These are phyloP conservation scores for Hypoxylon sp. DNA, from an alignment of 2,329 filamentous ascomycete species.

Conservation along the genomic window DNA sequence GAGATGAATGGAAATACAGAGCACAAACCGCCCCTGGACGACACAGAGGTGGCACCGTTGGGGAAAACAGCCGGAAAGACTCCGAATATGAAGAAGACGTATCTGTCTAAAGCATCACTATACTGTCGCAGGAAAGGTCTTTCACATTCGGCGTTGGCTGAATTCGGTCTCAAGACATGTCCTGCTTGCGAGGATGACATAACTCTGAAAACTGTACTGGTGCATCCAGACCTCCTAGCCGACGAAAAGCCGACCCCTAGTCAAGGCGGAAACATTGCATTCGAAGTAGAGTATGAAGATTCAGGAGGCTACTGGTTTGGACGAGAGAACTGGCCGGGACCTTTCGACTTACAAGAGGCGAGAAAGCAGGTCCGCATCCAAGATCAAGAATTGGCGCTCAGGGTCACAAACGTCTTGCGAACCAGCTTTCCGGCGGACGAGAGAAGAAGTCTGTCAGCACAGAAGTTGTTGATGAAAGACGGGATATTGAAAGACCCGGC, in stretches of 20 bases:
- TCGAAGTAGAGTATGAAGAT: conserved; percentile 2
- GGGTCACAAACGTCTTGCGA: not conserved
- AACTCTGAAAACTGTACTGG: not conserved
- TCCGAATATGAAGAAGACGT: not conserved
- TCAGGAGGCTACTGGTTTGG: not conserved
- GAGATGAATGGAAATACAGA: not conserved
- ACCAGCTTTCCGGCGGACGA: not conserved
- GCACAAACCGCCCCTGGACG: not conserved
- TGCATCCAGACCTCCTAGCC: not conserved
- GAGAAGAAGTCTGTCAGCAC: not conserved
- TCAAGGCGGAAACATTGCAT: not conserved
- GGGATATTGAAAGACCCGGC: not conserved
- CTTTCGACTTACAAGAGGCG: conserved; percentile 1
- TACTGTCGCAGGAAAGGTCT: conserved; percentile 1
- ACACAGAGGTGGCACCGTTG: not conserved
- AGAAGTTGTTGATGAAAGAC: not conserved
- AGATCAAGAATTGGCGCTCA: not conserved
- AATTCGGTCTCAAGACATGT: not conserved
- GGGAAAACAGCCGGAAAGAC: not conserved
- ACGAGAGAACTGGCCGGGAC: not conserved
- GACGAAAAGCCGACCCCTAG: not conserved
- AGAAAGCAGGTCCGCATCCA: not conserved
- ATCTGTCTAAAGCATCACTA: not conserved
- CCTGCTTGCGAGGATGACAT: not conserved
- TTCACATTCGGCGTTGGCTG: not conserved